Percentiles rank a stretch among this genome's conserved stretches.
Evolutionary conservation across 2,329 filamentous ascomycete species (phyloP).

Genomic region (Neopestalotiopsis rosae): DNA sequence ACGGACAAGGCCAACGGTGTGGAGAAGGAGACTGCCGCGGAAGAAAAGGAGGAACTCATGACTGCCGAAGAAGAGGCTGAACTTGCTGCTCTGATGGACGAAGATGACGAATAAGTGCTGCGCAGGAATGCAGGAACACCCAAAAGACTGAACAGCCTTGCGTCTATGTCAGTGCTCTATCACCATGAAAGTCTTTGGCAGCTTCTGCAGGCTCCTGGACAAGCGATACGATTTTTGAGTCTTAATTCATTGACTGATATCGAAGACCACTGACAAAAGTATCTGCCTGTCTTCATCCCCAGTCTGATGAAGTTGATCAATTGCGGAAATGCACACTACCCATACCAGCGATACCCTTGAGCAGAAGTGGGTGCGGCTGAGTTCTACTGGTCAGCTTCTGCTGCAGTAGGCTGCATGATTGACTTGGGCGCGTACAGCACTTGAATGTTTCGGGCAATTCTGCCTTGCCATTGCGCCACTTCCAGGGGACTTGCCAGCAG

Average conservation of each 20-base stretch:
- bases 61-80: conserved; percentile 93
- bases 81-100: conserved; percentile 87
- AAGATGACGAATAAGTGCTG: conserved; percentile 48
- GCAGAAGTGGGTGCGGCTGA: background rate
- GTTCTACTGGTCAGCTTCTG: background rate
- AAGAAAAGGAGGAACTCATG: conserved; percentile 60
- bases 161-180: too few species aligned
- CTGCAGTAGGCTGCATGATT: background rate
- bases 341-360: too few species aligned
- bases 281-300: too few species aligned
- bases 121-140: too few species aligned
- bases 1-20: conserved; percentile 56
- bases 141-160: too few species aligned
- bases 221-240: too few species aligned
- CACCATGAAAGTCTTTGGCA: too few species aligned
- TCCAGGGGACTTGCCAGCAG: background rate
- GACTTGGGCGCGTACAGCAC: background rate
- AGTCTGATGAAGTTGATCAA: too few species aligned
- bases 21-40: conserved; percentile 52
- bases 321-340: too few species aligned
- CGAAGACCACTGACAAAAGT: too few species aligned
- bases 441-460: background rate
- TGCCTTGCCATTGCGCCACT: background rate
- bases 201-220: too few species aligned
- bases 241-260: too few species aligned